Conservation (phyloP, 345 rosid species). For the Isatis tinctoria region DNA sequence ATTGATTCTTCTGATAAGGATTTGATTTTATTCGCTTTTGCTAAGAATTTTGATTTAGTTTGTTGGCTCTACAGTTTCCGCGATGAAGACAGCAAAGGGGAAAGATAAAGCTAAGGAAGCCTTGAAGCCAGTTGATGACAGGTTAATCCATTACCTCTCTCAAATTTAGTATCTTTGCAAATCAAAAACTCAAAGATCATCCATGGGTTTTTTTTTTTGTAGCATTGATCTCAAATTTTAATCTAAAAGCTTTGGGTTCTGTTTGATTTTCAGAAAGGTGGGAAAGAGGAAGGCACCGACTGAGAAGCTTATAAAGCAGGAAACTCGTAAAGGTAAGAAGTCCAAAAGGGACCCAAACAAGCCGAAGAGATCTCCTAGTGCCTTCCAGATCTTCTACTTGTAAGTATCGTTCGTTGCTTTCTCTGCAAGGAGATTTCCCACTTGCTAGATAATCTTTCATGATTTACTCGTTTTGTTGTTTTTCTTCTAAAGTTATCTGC, state of each 20-base stretch:
- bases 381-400: slow-evolving; percentile 85
- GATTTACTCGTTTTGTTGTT: background rate
- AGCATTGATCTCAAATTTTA: background rate
- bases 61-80: background rate
- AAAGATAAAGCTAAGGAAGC: slow-evolving; percentile 49
- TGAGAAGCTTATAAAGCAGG: slow-evolving; percentile 33
- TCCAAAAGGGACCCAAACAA: slow-evolving; percentile 71
- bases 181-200: background rate
- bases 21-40: background rate
- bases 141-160: slow-evolving; percentile 35
- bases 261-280: slow-evolving; percentile 48
- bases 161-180: background rate
- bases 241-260: slow-evolving; percentile 7
- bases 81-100: slow-evolving; percentile 56
- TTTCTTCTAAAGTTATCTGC: background rate
- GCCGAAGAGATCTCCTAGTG: slow-evolving; percentile 81
- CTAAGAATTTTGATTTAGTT: background rate
- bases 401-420: slow-evolving; percentile 27
- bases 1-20: background rate
- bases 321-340: slow-evolving; percentile 44
- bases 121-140: slow-evolving; percentile 57
- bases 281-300: slow-evolving; percentile 68
- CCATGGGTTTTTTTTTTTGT: background rate
- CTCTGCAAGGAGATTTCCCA: background rate
- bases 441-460: too few relatives aligned